Percentiles rank a stretch among this genome's conserved stretches.
phyloP scores from a whole-genome alignment of 2,329 filamentous ascomycete species.

The Paecilomyces variotii region DNA sequence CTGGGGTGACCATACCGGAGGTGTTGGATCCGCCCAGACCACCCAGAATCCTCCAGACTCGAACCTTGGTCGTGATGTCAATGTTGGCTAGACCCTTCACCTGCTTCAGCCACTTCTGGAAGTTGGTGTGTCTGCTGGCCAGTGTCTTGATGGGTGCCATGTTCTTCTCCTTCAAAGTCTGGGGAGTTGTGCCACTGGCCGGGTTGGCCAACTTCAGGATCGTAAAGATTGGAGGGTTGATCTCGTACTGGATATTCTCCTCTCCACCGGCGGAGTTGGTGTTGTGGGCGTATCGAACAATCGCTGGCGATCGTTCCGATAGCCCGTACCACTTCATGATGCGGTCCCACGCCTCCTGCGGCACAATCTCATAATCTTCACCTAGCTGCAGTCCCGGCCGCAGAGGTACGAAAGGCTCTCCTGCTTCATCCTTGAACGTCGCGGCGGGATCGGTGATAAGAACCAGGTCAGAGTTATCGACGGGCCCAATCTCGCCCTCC shows the following conservation, averaged over 20 bases:
- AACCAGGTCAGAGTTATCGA: slow-evolving; percentile 82
- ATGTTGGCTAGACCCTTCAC: slow-evolving; percentile 64
- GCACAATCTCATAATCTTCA: slow-evolving; percentile 71
- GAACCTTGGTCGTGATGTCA: slow-evolving; percentile 62
- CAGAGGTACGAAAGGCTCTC: slow-evolving; percentile 59
- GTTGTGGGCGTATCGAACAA: slow-evolving; percentile 70
- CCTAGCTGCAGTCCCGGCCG: slow-evolving; percentile 55
- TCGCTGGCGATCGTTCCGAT: slow-evolving; percentile 59
- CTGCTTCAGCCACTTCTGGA: slow-evolving; percentile 66
- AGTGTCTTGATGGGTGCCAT: slow-evolving; percentile 58
- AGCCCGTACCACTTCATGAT: slow-evolving; percentile 77
- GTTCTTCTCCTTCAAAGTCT: slow-evolving; percentile 53
- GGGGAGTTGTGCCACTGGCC: slow-evolving; percentile 50
- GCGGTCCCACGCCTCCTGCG: slow-evolving; percentile 71
- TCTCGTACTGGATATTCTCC: slow-evolving; percentile 72
- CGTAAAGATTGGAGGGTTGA: slow-evolving; percentile 76
- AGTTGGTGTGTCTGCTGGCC: slow-evolving; percentile 61
- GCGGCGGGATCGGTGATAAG: slow-evolving; percentile 43
- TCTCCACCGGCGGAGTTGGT: slow-evolving; percentile 51
- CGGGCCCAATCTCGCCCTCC: slow-evolving; percentile 62
- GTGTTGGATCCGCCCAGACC: slow-evolving; percentile 37
- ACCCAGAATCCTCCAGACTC: slow-evolving; percentile 59
- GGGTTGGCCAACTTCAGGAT: slow-evolving; percentile 66
- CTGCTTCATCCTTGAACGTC: slow-evolving; percentile 38
- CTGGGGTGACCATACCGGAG: slow-evolving; percentile 37